phyloP scores from a whole-genome alignment of 768 basidiomycete species.

The Lactarius hatsudake region DNA sequence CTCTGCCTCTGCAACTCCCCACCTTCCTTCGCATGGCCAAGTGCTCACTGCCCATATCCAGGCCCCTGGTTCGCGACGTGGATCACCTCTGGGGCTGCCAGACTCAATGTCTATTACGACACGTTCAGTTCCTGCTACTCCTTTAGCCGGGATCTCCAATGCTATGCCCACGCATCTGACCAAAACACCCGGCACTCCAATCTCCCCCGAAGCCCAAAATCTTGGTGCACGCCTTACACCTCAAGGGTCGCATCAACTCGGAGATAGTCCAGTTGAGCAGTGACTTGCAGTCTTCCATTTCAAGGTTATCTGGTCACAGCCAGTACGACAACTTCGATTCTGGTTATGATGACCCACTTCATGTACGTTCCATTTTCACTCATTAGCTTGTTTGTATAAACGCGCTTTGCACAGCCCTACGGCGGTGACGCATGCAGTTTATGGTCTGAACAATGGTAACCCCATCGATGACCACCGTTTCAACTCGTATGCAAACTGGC shows the following conservation, averaged over 20 bases:
- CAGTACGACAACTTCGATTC: slow-evolving; percentile 60
- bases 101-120: slow-evolving; percentile 58
- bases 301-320: slow-evolving; percentile 55
- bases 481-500: slow-evolving; percentile 49
- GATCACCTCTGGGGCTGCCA: slow-evolving; percentile 65
- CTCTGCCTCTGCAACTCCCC: slow-evolving; percentile 63
- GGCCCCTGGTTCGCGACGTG: slow-evolving; percentile 60
- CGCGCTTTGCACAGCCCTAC: slow-evolving; percentile 44
- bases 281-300: slow-evolving; percentile 72
- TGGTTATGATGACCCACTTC: slow-evolving; percentile 52
- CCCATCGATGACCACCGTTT: slow-evolving; percentile 52
- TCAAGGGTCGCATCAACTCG: slow-evolving; percentile 42
- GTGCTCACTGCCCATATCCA: slow-evolving; percentile 38
- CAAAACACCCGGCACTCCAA: slow-evolving; percentile 68
- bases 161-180: slow-evolving; percentile 47
- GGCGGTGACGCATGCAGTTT: slow-evolving; percentile 50
- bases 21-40: slow-evolving; percentile 60
- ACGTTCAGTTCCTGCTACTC: slow-evolving; percentile 83
- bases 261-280: slow-evolving; percentile 49
- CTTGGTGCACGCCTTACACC: slow-evolving; percentile 62
- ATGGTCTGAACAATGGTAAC: slow-evolving; percentile 34
- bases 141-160: slow-evolving; percentile 54
- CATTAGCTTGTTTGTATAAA: slow-evolving; percentile 12
- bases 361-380: slow-evolving; percentile 41
- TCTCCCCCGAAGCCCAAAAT: slow-evolving; percentile 55